Percentiles rank a stretch among this genome's conserved stretches.
phyloP scores from a whole-genome alignment of 176 grass and related monocot species.

The Phoenix dactylifera region DNA sequence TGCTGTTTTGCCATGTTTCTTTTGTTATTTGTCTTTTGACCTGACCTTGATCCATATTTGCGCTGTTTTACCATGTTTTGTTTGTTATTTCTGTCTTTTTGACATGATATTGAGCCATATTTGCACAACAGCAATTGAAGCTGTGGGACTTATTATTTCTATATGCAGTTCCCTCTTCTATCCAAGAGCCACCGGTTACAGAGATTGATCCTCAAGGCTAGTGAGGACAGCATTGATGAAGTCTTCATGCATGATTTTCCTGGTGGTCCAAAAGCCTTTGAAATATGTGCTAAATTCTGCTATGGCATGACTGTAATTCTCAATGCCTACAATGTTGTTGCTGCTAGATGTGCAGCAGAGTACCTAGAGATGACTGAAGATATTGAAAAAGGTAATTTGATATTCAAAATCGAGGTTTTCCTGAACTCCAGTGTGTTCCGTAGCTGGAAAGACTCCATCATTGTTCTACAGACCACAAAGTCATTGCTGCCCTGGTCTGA shows the following conservation, averaged over 20 bases:
- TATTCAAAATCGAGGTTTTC: constrained; percentile 98
- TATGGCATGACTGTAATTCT: constrained; percentile 94
- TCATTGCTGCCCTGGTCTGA: constrained; percentile 66
- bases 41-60: too few species aligned
- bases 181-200: constrained; percentile 85
- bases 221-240: constrained; percentile 51
- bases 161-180: constrained; percentile 81
- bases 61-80: too few species aligned
- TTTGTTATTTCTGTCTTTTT: too few species aligned
- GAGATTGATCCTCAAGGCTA: constrained; percentile 50
- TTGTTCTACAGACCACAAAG: constrained; percentile 81
- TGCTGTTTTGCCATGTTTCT: too few species aligned
- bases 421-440: constrained; percentile 75
- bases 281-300: constrained; percentile 94
- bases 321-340: constrained; percentile 79
- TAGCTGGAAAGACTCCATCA: constrained; percentile 96
- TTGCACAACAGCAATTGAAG: constrained; percentile 2
- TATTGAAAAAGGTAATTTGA: constrained; percentile 85
- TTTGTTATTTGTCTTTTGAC: too few species aligned
- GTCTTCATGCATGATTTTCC: constrained; percentile 54
- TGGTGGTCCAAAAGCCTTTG: constrained; percentile 73
- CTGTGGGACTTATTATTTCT: constrained; percentile 12
- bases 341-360: constrained; percentile 73
- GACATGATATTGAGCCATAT: too few species aligned
- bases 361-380: constrained; percentile 93